Conservation (phyloP, 208 protist species). For the Crithidia mellificae region DNA sequence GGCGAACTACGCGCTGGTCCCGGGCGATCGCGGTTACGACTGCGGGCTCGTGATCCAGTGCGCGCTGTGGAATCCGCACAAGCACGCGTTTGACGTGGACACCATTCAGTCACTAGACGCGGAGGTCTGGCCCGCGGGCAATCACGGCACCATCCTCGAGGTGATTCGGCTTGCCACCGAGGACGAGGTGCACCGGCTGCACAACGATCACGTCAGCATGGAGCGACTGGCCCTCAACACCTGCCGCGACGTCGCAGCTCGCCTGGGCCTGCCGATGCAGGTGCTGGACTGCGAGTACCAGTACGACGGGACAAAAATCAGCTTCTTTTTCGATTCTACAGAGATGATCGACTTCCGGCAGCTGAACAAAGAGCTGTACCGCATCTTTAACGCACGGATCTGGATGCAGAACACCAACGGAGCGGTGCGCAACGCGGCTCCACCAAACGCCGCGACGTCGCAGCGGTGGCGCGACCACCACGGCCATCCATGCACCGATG, state of each 20-base stretch:
- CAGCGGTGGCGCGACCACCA: conserved; percentile 2
- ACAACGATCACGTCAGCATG: conserved; percentile 57
- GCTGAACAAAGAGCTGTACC: conserved; percentile 79
- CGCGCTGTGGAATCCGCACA: conserved; percentile 44
- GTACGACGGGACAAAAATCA: conserved; percentile 90
- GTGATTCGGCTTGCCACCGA: conserved; percentile 68
- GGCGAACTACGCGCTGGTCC: conserved; percentile 76
- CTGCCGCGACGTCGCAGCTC: conserved; percentile 57
- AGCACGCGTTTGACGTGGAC: conserved; percentile 9
- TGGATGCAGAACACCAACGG: conserved; percentile 90
- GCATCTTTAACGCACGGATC: conserved; percentile 85
- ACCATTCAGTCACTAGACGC: conserved; percentile 27
- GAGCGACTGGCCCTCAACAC: conserved; percentile 71
- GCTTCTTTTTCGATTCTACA: conserved; percentile 80
- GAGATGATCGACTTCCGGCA: conserved; percentile 74
- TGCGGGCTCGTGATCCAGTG: conserved; percentile 76
- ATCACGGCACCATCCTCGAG: conserved; percentile 36
- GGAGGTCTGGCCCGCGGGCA: conserved; percentile 25
- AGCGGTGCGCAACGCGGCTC: conserved; percentile 48
- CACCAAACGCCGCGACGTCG: conserved; percentile 33
- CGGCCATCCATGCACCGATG: background rate
- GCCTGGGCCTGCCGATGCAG: conserved; percentile 65
- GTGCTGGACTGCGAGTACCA: conserved; percentile 89
- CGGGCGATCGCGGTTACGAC: conserved; percentile 80
- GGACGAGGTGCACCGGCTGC: conserved; percentile 60